These are phyloP conservation scores for Ogataea glucozyma DNA, from an alignment of 805 yeast species.

Conservation along the genomic window DNA sequence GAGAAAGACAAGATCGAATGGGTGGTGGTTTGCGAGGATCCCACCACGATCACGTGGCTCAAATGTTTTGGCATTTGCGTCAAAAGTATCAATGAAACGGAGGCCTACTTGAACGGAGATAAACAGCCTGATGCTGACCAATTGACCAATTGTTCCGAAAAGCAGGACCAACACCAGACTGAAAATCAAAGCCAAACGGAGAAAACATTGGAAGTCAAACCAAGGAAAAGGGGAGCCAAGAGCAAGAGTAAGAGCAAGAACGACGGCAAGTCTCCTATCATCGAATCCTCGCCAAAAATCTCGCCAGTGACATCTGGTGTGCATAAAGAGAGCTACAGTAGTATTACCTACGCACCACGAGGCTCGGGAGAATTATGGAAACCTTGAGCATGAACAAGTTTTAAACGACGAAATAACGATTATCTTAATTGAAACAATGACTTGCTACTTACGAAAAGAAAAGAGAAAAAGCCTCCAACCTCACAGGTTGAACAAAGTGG, in stretches of 20 bases:
- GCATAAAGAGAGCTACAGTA: slow-evolving; percentile 45
- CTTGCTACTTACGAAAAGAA: background rate
- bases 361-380: slow-evolving; percentile 62
- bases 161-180: background rate
- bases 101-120: slow-evolving; percentile 37
- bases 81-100: slow-evolving; percentile 53
- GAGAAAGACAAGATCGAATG: slow-evolving; percentile 39
- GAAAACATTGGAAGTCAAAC: background rate
- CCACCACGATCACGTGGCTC: slow-evolving; percentile 53
- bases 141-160: slow-evolving; percentile 23
- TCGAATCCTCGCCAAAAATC: background rate
- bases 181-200: slow-evolving; percentile 15
- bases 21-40: slow-evolving; percentile 65
- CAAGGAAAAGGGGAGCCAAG: background rate
- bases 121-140: background rate
- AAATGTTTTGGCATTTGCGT: slow-evolving; percentile 54
- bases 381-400: too few species aligned
- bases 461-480: background rate
- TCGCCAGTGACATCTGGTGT: slow-evolving; percentile 15
- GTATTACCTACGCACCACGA: slow-evolving; percentile 59
- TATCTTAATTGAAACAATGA: too few species aligned
- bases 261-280: background rate
- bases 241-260: background rate
- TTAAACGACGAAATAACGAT: too few species aligned
- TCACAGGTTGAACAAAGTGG: too few species aligned